Base-by-base conservation (phyloP, 2,329 filamentous ascomycete species). In the Paecilomyces sp. region DNA sequence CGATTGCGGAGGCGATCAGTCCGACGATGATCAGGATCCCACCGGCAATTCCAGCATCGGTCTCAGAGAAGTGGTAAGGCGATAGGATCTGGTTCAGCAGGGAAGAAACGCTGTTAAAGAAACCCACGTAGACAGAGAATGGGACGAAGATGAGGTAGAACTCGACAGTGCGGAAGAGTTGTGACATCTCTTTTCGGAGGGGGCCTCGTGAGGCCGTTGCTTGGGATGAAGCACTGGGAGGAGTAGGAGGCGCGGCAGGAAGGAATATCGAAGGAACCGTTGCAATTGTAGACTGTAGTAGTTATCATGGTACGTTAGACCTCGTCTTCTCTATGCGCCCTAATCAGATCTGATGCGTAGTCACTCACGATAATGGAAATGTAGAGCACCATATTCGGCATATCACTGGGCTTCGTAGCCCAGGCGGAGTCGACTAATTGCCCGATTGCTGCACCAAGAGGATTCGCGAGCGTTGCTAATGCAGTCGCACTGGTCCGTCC, bases 31-130 rank as follows among this genome's bases (percentile, higher is more conserved):
- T 97, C 34, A 97, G 83, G 8, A 97, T 76, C 0, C 90, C 94
- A 64, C 94, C 94, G 11, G 88, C 91, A 68, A 97, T 92, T 34
- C 94, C 94, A 24, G 93, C 90, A 59, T 96, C 83, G 64, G 88
- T 88, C 72, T 96, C 89, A 61, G 79, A 83, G 82, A 91, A 96
- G 68, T 86, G 89, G 76, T 97, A 93, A 0, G 94, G 94, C 47
- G 85, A 80, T 64, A 97, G 84, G 71, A 97, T 90, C 72, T 97
- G 93, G 78, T 93, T 96, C 9, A 97, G 82, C 1, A 97, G 84
- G 1, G 89, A 89, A 56, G 92, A 95, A 65, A 92, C 80, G 65
- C 89, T 89, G 81, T 97, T 97, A 86, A 99, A 99, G 78, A 94
- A 88, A 67, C 89, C 92, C 62, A 96, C 90, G 74, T 92, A 96